phyloP scores from a whole-genome alignment of 192 early-diverging fungal genomes.

The Gaertneriomyces semiglobifer region DNA sequence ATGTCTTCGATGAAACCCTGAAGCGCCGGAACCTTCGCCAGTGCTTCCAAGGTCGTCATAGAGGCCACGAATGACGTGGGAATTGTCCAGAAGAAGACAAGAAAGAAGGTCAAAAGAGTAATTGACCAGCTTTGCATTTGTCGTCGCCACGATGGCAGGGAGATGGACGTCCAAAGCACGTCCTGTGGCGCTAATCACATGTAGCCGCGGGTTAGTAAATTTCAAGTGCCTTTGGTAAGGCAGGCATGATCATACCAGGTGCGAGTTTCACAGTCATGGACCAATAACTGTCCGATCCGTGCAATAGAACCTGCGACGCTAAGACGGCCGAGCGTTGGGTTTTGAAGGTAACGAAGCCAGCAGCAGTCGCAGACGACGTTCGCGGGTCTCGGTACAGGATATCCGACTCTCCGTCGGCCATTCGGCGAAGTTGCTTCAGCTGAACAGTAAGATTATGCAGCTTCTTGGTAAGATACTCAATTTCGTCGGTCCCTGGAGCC shows the following conservation, averaged over 20 bases:
- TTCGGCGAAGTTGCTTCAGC: slow-evolving; percentile 31
- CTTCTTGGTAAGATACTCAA: slow-evolving; percentile 38
- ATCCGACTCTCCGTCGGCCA: slow-evolving; percentile 7
- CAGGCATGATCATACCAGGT: slow-evolving; percentile 4
- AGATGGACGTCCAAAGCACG: slow-evolving; percentile 42
- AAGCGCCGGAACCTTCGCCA: slow-evolving; percentile 30
- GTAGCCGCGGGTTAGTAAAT: too few species aligned
- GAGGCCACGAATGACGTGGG: slow-evolving; percentile 38
- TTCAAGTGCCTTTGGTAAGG: too few species aligned
- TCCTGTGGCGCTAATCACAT: slow-evolving; percentile 29
- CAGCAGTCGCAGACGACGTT: slow-evolving; percentile 15
- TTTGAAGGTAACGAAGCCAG: slow-evolving; percentile 53
- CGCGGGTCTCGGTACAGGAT: slow-evolving; percentile 14
- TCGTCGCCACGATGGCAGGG: slow-evolving; percentile 32
- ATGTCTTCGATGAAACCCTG: slow-evolving; percentile 18
- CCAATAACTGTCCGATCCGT: slow-evolving; percentile 27
- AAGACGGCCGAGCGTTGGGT: slow-evolving; percentile 41
- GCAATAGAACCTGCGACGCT: slow-evolving; percentile 39
- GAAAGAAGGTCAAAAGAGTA: slow-evolving; percentile 19
- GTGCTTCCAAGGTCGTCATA: slow-evolving; percentile 31
- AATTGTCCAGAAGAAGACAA: slow-evolving; percentile 42
- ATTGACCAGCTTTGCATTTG: slow-evolving; percentile 23
- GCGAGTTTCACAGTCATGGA: slow-evolving; percentile 38
- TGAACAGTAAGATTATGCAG: slow-evolving; percentile 29
- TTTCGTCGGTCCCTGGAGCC: slow-evolving; percentile 28